Percentiles rank a stretch among this genome's conserved stretches.
Evolutionary conservation across 352 stramenopile genomes (phyloP).

Genomic region (Phytophthora fragariae): DNA sequence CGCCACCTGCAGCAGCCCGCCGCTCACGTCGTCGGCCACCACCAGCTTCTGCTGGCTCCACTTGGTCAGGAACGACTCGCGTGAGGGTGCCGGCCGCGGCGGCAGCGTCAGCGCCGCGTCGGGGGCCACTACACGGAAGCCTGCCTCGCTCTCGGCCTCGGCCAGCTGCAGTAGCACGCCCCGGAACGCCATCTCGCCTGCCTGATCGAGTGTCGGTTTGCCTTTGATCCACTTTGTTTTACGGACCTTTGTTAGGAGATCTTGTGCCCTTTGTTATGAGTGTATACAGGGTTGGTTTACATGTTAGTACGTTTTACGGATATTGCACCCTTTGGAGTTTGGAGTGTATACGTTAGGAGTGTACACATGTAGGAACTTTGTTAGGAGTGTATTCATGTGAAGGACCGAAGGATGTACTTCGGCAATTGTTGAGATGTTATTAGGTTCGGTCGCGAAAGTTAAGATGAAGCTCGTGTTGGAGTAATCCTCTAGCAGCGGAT

Average conservation of each 20-base stretch:
- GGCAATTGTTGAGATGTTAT: too few relatives aligned
- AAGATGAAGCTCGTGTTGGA: conserved; percentile 91
- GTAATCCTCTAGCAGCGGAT: conserved; percentile 91
- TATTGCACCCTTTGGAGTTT: too few relatives aligned
- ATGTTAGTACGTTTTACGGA: too few relatives aligned
- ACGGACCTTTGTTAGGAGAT: too few relatives aligned
- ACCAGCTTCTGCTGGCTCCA: conserved; percentile 62
- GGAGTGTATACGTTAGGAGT: too few relatives aligned
- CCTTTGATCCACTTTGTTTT: too few relatives aligned
- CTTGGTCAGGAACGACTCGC: conserved; percentile 31
- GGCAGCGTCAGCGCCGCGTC: conserved; percentile 58
- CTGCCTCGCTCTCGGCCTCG: conserved; percentile 36
- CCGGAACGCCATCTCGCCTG: conserved; percentile 66
- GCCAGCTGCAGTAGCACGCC: conserved; percentile 62
- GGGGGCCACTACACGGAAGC: conserved; percentile 63
- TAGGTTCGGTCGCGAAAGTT: conserved; percentile 14
- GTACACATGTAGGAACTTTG: too few relatives aligned
- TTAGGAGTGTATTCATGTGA: too few relatives aligned
- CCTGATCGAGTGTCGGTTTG: neutral
- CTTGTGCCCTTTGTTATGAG: too few relatives aligned
- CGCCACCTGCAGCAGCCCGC: conserved; percentile 62
- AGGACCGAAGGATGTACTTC: too few relatives aligned
- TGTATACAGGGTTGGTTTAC: too few relatives aligned
- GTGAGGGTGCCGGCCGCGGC: neutral
- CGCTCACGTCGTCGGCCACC: conserved; percentile 58